Percentiles rank a stretch among this genome's conserved stretches.
Conservation (phyloP, 768 basidiomycete species). For the Mycena vitilis region DNA sequence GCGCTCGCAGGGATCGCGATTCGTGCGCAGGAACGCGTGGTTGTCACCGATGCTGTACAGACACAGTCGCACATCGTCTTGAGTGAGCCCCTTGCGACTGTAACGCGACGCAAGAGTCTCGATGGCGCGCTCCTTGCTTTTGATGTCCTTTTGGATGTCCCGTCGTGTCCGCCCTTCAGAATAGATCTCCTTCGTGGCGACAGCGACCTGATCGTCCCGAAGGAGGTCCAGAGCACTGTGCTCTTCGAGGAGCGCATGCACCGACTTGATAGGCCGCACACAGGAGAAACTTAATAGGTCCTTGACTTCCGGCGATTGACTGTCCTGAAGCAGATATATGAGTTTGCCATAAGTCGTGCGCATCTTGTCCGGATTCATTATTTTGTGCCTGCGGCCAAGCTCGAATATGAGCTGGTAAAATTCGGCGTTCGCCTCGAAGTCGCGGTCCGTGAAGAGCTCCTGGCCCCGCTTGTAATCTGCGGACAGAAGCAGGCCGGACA, state of each 20-base stretch:
- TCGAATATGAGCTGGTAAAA: constrained; percentile 88
- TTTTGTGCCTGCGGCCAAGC: constrained; percentile 86
- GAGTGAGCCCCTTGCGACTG: constrained; percentile 64
- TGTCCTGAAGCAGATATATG: constrained; percentile 89
- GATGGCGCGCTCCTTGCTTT: constrained; percentile 85
- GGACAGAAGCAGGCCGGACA: constrained; percentile 84
- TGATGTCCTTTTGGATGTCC: constrained; percentile 88
- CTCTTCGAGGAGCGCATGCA: constrained; percentile 74
- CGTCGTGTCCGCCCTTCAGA: constrained; percentile 77
- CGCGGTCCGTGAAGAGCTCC: constrained; percentile 83
- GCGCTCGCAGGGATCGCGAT: constrained; percentile 89
- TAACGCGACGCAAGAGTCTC: constrained; percentile 78
- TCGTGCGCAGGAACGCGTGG: constrained; percentile 86
- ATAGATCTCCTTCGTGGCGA: constrained; percentile 87
- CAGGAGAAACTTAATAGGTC: constrained; percentile 85
- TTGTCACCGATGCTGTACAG: constrained; percentile 92
- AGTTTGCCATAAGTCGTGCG: constrained; percentile 89
- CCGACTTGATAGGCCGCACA: constrained; percentile 81
- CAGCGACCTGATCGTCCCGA: constrained; percentile 78
- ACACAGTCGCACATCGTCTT: constrained; percentile 80
- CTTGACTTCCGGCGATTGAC: constrained; percentile 84
- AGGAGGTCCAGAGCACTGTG: constrained; percentile 74
- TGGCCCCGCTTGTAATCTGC: constrained; percentile 93
- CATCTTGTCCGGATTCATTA: constrained; percentile 95
- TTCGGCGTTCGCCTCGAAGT: constrained; percentile 82